These are phyloP conservation scores for Cercospora sesami DNA, from an alignment of 2,329 filamentous ascomycete genomes.

Conservation along the genomic window DNA sequence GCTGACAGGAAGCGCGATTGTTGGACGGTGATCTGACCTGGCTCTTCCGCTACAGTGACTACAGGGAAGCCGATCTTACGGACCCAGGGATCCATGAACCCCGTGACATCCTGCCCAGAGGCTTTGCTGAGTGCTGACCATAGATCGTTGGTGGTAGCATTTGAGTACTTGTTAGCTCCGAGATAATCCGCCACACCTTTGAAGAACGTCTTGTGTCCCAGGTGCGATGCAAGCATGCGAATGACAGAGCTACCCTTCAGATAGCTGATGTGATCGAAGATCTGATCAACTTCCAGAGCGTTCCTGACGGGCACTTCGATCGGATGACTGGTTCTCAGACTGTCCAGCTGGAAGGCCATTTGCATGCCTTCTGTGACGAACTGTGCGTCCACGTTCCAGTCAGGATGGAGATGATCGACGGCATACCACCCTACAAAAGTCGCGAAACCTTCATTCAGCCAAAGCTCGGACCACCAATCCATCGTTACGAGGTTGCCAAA, in stretches of 20 bases:
- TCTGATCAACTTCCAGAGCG: constrained; percentile 93
- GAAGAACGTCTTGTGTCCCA: constrained; percentile 85
- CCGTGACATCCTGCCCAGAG: constrained; percentile 80
- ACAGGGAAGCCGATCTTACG: constrained; percentile 93
- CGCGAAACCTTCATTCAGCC: constrained; percentile 91
- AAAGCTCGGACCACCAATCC: constrained; percentile 79
- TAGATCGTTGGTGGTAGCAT: constrained; percentile 87
- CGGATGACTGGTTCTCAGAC: constrained; percentile 86
- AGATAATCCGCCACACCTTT: constrained; percentile 88
- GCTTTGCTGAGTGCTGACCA: constrained; percentile 87
- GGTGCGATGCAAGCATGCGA: constrained; percentile 89
- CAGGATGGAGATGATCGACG: constrained; percentile 86
- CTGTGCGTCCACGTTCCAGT: constrained; percentile 97
- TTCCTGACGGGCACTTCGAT: constrained; percentile 95
- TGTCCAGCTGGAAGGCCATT: constrained; percentile 84
- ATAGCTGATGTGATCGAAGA: constrained; percentile 96
- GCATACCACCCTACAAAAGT: constrained; percentile 98
- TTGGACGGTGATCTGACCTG: constrained; percentile 75
- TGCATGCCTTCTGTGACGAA: constrained; percentile 96
- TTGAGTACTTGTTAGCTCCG: constrained; percentile 80
- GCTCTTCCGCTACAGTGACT: constrained; percentile 79
- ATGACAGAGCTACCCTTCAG: constrained; percentile 95
- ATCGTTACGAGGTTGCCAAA: constrained; percentile 94
- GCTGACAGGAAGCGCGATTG: constrained; percentile 90
- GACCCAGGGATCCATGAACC: constrained; percentile 94